phyloP scores from a whole-genome alignment of 2,329 filamentous ascomycete genomes.

The Epichloe coenophiala region DNA sequence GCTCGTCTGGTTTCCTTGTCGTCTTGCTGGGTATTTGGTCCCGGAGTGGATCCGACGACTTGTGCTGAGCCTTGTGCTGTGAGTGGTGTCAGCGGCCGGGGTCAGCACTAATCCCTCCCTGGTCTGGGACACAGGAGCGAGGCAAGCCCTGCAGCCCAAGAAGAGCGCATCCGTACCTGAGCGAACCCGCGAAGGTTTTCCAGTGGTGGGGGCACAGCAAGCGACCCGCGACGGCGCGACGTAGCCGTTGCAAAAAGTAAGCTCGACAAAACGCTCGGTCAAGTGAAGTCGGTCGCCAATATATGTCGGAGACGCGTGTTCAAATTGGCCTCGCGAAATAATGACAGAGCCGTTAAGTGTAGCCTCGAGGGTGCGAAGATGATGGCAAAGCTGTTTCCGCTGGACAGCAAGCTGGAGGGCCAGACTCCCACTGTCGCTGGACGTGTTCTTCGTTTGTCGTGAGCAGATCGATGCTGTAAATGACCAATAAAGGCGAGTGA shows the following conservation, averaged over 20 bases:
- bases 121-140: slow-evolving; percentile 1
- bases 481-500: neutral
- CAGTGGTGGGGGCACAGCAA: slow-evolving; percentile 2
- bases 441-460: neutral
- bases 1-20: neutral
- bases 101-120: slow-evolving; percentile 5
- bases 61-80: neutral
- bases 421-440: neutral
- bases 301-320: neutral
- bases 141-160: slow-evolving; percentile 2
- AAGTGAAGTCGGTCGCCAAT: neutral
- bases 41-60: neutral
- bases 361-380: neutral
- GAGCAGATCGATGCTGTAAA: neutral
- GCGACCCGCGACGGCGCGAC: neutral
- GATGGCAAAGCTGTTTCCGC: neutral
- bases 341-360: neutral
- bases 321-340: neutral
- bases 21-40: neutral
- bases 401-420: neutral
- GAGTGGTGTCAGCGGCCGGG: slow-evolving; percentile 4
- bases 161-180: slow-evolving; percentile 4
- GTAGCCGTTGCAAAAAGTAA: slow-evolving; percentile 1
- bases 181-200: slow-evolving; percentile 1
- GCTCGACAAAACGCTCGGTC: neutral